phyloP scores from a whole-genome alignment of 164 flowering plant genomes.

The Cinnamomum micranthum region DNA sequence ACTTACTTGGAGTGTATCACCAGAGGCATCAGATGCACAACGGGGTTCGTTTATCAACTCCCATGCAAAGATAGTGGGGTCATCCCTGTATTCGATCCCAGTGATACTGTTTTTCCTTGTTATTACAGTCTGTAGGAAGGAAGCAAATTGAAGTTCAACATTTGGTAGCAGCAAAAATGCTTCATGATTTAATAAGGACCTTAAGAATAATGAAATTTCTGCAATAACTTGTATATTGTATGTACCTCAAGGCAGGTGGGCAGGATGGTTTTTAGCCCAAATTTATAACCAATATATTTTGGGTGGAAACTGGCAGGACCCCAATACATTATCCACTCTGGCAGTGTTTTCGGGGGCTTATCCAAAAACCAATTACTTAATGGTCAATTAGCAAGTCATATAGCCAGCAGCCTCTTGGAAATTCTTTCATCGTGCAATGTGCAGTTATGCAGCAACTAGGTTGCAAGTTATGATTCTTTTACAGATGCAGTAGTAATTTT shows the following conservation, averaged over 20 bases:
- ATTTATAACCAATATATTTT: background rate
- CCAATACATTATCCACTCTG: too few relatives aligned
- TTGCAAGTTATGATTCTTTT: background rate
- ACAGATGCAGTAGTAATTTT: background rate
- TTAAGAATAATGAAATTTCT: background rate
- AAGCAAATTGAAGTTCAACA: background rate
- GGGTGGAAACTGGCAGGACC: background rate
- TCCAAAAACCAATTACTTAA: background rate
- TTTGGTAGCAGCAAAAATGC: background rate
- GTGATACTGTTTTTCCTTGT: conserved; percentile 42
- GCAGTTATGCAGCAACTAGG: background rate
- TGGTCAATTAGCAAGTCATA: background rate
- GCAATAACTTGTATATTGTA: background rate
- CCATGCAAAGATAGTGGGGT: conserved; percentile 62
- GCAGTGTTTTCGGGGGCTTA: background rate
- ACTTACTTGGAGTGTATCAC: conserved; percentile 35
- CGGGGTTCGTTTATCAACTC: conserved; percentile 67
- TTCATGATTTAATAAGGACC: background rate
- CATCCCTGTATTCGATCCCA: conserved; percentile 45
- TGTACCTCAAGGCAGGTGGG: background rate
- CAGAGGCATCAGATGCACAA: conserved; percentile 37
- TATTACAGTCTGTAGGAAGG: conserved; percentile 31
- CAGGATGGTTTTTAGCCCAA: background rate
- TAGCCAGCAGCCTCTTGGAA: background rate
- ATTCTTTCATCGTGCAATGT: background rate